Evolutionary conservation across 1,284 basidiomycete species (phyloP).

Genomic region (Fomitopsis schrenkii): DNA sequence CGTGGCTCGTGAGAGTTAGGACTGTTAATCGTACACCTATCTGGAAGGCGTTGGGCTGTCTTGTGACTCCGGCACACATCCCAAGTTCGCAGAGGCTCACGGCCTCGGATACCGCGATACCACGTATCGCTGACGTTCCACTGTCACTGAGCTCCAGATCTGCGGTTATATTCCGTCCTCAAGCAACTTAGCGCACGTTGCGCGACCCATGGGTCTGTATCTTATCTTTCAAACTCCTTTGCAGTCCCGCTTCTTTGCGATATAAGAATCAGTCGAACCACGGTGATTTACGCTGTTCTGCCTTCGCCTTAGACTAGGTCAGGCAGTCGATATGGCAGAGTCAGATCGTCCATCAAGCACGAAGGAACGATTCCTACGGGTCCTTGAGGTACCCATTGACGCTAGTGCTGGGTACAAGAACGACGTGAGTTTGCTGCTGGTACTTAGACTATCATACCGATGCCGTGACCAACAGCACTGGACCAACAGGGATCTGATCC

Average conservation of each 20-base stretch:
- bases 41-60: too few relatives aligned
- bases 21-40: too few relatives aligned
- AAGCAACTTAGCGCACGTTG: too few relatives aligned
- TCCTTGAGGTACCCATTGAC: conserved; percentile 7
- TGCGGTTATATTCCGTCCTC: background rate
- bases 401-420: conserved; percentile 5
- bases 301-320: background rate
- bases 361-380: background rate
- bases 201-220: background rate
- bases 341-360: background rate
- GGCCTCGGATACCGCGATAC: background rate
- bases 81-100: too few relatives aligned
- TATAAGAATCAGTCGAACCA: background rate
- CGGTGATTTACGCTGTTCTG: background rate
- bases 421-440: background rate
- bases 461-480: conserved; percentile 1
- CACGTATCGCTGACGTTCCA: background rate
- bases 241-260: background rate
- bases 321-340: background rate
- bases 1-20: too few relatives aligned
- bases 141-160: background rate
- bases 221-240: background rate
- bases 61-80: too few relatives aligned
- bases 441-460: background rate
- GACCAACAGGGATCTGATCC: conserved; percentile 8